Base-by-base conservation (phyloP, 2,329 filamentous ascomycete genomes). In the Colletotrichum karsti region DNA sequence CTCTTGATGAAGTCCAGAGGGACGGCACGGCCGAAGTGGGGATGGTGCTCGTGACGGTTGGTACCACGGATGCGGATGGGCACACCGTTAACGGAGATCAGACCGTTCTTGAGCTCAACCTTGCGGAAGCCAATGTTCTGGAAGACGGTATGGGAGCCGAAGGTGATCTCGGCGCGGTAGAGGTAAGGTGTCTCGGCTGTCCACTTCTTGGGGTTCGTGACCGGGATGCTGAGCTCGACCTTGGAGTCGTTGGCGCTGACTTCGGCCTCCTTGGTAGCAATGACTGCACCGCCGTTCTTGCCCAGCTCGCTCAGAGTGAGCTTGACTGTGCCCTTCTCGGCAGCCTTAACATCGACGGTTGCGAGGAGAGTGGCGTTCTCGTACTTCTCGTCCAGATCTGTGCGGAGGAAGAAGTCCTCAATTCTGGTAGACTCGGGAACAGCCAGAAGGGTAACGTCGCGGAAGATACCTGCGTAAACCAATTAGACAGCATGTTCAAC, bases 1-100 rank as follows among this genome's bases (percentile, higher is more conserved):
- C 82, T 77, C 69, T 85, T 85, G 73, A 92, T 86, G 63, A 87
- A 91, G 2, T 90, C 87, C 7, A 87, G 77, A 0, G 90, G 89
- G 0, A 92, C 89, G 1, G 90, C 84, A 0, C 91, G 87, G 3
- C 91, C 91, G 28, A 85, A 84, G 24, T 80, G 78, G 0, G 90
- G 89, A 72, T 93, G 90, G 72, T 93, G 91, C 64, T 93, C 91
- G 73, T 93, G 91, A 15, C 91, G 82, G 75, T 93, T 93, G 15
- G 89, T 87, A 15, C 91, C 91, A 28, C 87, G 84, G 70, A 93
- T 83, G 3, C 87, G 82, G 55, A 93, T 84, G 1, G 86, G 80
- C 28, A 83, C 81, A 5, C 90, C 90, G 64, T 92, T 93, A 71
- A 92, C 89, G 24, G 82, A 82, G 71, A 91, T 81, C 46, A 90